Base-by-base conservation (phyloP, 805 yeast species). In the Clavispora santaluciae region DNA sequence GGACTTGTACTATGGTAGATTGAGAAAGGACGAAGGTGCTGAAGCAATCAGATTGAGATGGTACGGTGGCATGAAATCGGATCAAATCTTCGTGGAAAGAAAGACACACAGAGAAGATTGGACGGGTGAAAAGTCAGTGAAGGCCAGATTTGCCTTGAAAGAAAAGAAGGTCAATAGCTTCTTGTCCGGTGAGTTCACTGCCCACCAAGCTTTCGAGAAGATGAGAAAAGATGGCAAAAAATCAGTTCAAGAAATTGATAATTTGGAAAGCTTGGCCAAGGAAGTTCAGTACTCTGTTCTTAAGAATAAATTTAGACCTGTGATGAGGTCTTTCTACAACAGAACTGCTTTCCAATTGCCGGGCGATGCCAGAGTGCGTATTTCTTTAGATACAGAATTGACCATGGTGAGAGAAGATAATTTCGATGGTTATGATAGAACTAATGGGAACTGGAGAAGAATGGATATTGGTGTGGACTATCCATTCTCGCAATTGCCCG, bases 111-210 rank as follows among this genome's bases (percentile, higher is more conserved):
- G 99, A 64, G 99, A 93, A 65, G 99, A 93, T 70, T 91, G 99
- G 99, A 93, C 99, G 3, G 99, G 99, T 54, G 99, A 93, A 64
- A 91, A 91, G 66, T 87, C 96, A n/a, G 99, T 93, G 50, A 93
- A 93, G 67, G 98, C 98, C 5, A 78, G 99, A 62, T 93, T 93
- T 66, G 82, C 91, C 16, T 68, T 93, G 51, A 93, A 90, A 63
- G 99, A 93, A 62, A 87, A 84, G 61, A 77, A 88, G 57, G 89
- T 91, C 38, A 93, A 93, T 59, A 79, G 80, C 38, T 93, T 88
- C 61, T 62, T 91, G 68, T 66, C 69, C 25, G 99, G 99, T 51
- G 79, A 78, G 38, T 89, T 76, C 60, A 86, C 97, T 17, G 95
- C 90, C 9, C 76, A 78, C 34, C 93, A 89, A 63, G 95, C 86